phyloP scores from a whole-genome alignment of 2,329 filamentous ascomycete species.

The Neofusicoccum ribis region DNA sequence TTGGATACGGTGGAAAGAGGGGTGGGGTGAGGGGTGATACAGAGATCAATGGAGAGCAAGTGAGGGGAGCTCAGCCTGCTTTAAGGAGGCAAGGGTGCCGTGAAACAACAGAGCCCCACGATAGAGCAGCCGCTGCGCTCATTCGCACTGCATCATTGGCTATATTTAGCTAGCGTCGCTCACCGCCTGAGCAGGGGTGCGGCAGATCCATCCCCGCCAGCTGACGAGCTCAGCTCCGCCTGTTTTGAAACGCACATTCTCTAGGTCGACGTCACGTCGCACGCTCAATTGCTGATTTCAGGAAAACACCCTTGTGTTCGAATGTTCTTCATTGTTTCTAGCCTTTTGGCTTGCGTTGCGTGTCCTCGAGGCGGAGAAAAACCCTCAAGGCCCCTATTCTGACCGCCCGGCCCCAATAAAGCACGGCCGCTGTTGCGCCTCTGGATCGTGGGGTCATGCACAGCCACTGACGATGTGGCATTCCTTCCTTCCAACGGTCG shows the following conservation, averaged over 20 bases:
- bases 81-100: slow-evolving; percentile 20
- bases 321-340: not conserved
- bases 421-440: slow-evolving; percentile 15
- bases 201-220: slow-evolving; percentile 12
- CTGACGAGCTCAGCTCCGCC: slow-evolving; percentile 3
- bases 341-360: not conserved
- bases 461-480: slow-evolving; percentile 11
- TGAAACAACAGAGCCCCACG: slow-evolving; percentile 20
- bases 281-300: not conserved
- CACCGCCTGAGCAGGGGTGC: slow-evolving; percentile 18
- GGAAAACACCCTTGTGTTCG: not conserved
- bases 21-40: not conserved
- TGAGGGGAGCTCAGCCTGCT: slow-evolving; percentile 14
- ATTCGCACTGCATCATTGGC: slow-evolving; percentile 18
- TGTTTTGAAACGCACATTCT: not conserved
- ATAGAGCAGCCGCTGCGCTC: slow-evolving; percentile 17
- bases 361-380: not conserved
- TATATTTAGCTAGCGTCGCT: slow-evolving; percentile 19
- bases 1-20: not conserved
- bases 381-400: slow-evolving; percentile 6
- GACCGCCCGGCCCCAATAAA: slow-evolving; percentile 13
- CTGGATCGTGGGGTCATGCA: slow-evolving; percentile 8
- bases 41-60: not conserved
- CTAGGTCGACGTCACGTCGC: not conserved
- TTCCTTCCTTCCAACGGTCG: not conserved